Percentiles rank a stretch among this genome's conserved stretches.
Conservation (phyloP, 768 basidiomycete species). For the Trametes maxima region DNA sequence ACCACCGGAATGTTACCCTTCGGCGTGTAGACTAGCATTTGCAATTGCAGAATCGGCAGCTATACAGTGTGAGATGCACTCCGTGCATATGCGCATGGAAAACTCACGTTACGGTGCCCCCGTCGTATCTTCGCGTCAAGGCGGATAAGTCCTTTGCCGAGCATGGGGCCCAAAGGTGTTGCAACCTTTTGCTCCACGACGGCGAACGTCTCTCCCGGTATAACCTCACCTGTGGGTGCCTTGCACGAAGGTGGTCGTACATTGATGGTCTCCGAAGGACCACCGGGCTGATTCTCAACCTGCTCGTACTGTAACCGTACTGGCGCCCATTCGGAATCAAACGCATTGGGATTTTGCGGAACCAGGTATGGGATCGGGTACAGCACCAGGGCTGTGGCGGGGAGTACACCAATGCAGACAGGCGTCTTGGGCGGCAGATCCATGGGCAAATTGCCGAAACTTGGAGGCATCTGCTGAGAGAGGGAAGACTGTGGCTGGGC, state of each 20-base stretch:
- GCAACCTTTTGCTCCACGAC: conserved; percentile 89
- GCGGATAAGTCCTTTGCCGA: conserved; percentile 81
- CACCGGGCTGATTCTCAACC: conserved; percentile 50
- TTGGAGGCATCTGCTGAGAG: conserved; percentile 5
- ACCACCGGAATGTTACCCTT: conserved; percentile 90
- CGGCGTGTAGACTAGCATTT: conserved; percentile 89
- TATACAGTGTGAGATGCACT: conserved; percentile 35
- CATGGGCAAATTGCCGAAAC: conserved; percentile 42
- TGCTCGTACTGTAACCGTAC: conserved; percentile 76
- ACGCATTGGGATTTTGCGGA: conserved; percentile 35
- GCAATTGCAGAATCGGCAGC: conserved; percentile 82
- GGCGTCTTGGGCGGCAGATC: conserved; percentile 79
- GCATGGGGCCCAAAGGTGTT: conserved; percentile 75
- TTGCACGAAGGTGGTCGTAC: conserved; percentile 66
- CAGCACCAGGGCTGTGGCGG: conserved; percentile 83
- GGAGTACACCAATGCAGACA: conserved; percentile 85
- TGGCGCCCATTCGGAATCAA: conserved; percentile 63
- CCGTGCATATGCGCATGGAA: conserved; percentile 13
- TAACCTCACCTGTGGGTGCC: conserved; percentile 53
- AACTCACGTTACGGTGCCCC: conserved; percentile 61
- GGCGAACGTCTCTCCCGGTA: conserved; percentile 70
- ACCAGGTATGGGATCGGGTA: conserved; percentile 75
- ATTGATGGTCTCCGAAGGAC: conserved; percentile 70
- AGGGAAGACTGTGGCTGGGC: conserved; percentile 11
- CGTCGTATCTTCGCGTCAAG: conserved; percentile 77